phyloP scores from a whole-genome alignment of 2,329 filamentous ascomycete genomes.

The Clarireedia monteithiana region DNA sequence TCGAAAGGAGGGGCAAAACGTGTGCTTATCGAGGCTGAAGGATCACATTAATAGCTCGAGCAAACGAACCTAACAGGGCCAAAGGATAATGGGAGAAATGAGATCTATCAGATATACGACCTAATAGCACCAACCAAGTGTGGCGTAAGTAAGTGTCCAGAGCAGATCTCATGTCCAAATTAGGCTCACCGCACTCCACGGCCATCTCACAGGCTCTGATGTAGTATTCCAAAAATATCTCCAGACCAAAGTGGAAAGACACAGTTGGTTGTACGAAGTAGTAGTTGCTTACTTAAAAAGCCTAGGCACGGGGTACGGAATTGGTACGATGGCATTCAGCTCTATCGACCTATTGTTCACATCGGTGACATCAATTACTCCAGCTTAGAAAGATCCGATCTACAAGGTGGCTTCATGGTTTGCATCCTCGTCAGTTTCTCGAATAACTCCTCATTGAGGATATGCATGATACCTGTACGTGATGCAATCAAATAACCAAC shows the following conservation, averaged over 20 bases:
- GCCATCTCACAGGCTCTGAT: not conserved
- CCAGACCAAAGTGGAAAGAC: not conserved
- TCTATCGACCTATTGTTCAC: not conserved
- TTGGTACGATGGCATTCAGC: not conserved
- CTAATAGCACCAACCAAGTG: not conserved
- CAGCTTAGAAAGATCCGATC: not conserved
- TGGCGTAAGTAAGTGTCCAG: not conserved
- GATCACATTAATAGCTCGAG: not conserved
- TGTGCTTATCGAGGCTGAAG: not conserved
- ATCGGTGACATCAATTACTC: conserved; percentile 3
- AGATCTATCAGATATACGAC: not conserved
- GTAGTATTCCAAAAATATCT: not conserved
- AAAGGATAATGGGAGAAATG: not conserved
- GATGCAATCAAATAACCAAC: not conserved
- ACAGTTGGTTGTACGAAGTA: not conserved
- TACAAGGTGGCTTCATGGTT: not conserved
- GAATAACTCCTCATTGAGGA: not conserved
- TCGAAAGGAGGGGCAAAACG: not conserved
- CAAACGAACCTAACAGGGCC: not conserved
- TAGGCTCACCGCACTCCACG: not conserved
- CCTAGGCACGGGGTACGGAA: not conserved
- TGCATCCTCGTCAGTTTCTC: not conserved
- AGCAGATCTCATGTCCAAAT: not conserved
- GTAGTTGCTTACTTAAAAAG: not conserved
- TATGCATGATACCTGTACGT: not conserved